Conservation (phyloP, 208 protist species). For the Leishmania major region DNA sequence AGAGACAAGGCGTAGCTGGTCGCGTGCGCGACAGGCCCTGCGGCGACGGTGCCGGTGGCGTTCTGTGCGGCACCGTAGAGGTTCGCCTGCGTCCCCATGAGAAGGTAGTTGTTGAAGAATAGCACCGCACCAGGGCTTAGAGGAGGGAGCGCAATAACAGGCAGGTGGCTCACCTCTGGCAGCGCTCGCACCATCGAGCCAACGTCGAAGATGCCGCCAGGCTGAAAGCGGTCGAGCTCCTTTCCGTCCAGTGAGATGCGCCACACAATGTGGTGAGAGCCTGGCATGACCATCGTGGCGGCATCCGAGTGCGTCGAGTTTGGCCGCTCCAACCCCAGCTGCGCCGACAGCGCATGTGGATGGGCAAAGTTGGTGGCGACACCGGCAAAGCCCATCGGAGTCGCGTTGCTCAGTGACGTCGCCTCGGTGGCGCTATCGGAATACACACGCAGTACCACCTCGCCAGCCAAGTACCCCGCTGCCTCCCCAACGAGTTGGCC, state of each 20-base stretch:
- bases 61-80: constrained; percentile 36
- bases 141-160: constrained; percentile 45
- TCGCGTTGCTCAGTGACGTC: constrained; percentile 59
- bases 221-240: constrained; percentile 55
- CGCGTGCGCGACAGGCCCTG: constrained; percentile 29
- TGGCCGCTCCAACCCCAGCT: constrained; percentile 39
- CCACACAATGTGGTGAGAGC: constrained; percentile 72
- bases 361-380: constrained; percentile 29
- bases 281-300: constrained; percentile 50
- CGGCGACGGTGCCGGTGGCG: constrained; percentile 2
- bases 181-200: constrained; percentile 61
- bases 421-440: constrained; percentile 59
- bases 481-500: constrained; percentile 59
- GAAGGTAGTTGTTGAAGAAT: constrained; percentile 65
- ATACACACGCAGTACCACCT: constrained; percentile 75
- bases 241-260: constrained; percentile 58
- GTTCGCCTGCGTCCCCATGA: constrained; percentile 45
- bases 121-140: constrained; percentile 59
- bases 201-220: constrained; percentile 63
- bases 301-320: constrained; percentile 1
- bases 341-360: constrained; percentile 47
- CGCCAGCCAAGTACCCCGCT: constrained; percentile 65
- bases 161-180: constrained; percentile 43
- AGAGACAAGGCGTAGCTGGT: constrained; percentile 61
- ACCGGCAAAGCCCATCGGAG: constrained; percentile 49